Base-by-base conservation (phyloP, 805 yeast genomes). In the Candida cerambycidarum region DNA sequence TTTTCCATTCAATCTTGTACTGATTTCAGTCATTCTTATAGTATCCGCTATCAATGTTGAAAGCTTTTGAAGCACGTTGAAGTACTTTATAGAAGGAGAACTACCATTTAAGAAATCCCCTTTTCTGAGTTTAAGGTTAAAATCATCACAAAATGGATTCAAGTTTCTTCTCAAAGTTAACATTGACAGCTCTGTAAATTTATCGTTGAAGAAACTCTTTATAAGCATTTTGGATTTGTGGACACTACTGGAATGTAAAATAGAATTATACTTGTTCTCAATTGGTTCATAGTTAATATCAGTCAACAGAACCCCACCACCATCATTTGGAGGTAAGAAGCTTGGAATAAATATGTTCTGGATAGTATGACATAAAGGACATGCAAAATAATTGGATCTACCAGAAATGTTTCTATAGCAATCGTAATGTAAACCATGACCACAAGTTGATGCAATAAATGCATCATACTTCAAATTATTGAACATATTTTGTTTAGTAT, bases 1-100 rank as follows among this genome's bases (percentile, higher is more conserved):
- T 7, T 37, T 43, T 1, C 69, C 73, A 13, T 74, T 72, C n/a
- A 73, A 55, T 55, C 90, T 70, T 1, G 81, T 69, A 0, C 82
- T 53, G 16, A 83, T 75, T 52, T 85, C 90, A 29, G 73, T 60
- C 73, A 81, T 77, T 17, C 76, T 69, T 18, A 84, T 70, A 0
- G 82, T 74, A 46, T 75, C 69, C 2, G 79, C 76, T 32, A 77
- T 53, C 11, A 65, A 41, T 4, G 49, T 47, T 1, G 69, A 56
- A 5, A 61, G 32, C 11, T 51, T 54, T 37, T 47, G 53, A 16
- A 62, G 41, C 16, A 41, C 16, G 39, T 53, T 39, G 41, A 54
- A 42, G 56, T 38, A 47, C 52, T 62, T 32, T 19, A 38, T 32
- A 16, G 19, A 23, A 2, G 19, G 33, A 1, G 45, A 38, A 23